Conservation (phyloP, 257 asterid genomes). For the Coffea canephora region DNA sequence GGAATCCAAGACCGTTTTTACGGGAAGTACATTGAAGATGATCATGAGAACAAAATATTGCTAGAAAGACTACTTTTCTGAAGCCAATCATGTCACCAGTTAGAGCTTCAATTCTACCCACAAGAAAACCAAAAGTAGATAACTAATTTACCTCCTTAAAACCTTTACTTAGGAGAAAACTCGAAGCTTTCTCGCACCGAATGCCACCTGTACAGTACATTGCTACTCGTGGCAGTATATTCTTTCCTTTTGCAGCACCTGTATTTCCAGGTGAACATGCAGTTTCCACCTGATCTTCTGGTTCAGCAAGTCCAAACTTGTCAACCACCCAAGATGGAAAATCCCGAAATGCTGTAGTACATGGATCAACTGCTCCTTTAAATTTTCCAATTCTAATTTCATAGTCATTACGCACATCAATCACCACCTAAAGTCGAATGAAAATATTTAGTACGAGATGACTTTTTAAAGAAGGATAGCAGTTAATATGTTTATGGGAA, state of each 20-base stretch:
- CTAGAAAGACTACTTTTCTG: background rate
- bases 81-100: background rate
- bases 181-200: constrained; percentile 96
- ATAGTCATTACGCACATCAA: constrained; percentile 92
- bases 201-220: constrained; percentile 99
- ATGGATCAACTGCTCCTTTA: constrained; percentile 87
- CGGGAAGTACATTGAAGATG: background rate
- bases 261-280: constrained; percentile 31
- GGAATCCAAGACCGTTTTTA: background rate
- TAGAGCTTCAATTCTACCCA: background rate
- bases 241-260: constrained; percentile 40
- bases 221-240: constrained; percentile 71
- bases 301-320: constrained; percentile 39
- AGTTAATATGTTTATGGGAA: background rate
- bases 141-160: constrained; percentile 67
- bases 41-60: background rate
- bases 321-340: constrained; percentile 90
- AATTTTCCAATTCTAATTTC: constrained; percentile 98
- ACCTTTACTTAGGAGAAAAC: constrained; percentile 85
- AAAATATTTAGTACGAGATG: constrained; percentile 10
- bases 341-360: constrained; percentile 87
- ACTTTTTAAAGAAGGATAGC: background rate
- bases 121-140: background rate
- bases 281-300: constrained; percentile 29
- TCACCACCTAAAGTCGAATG: constrained; percentile 58